A percentile compares a stretch with the other conserved stretches of the same genome.
Evolutionary conservation across 2,329 filamentous ascomycete genomes (phyloP).

Genomic region (Aspergillus persii): DNA sequence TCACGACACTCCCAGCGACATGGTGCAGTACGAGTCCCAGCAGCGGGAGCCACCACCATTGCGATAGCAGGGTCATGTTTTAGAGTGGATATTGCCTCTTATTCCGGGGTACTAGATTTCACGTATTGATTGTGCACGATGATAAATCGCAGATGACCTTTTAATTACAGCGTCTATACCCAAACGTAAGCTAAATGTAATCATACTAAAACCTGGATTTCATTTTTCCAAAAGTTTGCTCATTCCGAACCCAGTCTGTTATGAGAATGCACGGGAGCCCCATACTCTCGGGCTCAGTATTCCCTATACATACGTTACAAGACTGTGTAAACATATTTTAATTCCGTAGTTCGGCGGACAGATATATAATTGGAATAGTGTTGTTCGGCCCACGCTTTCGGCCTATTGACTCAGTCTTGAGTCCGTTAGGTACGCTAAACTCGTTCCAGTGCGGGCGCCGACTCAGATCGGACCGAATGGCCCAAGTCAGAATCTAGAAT

Average conservation of each 20-base stretch:
- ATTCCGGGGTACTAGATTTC: not conserved
- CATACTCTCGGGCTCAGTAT: not conserved
- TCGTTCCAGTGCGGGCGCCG: not conserved
- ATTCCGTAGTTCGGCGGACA: not conserved
- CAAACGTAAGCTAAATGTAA: not conserved
- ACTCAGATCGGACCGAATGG: constrained; percentile 1
- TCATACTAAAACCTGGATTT: not conserved
- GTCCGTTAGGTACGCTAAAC: constrained; percentile 1
- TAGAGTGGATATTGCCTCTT: not conserved
- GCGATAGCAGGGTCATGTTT: not conserved
- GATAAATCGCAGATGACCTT: not conserved
- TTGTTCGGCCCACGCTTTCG: not conserved
- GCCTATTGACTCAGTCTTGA: not conserved
- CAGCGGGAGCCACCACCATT: not conserved
- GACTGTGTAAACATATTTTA: not conserved
- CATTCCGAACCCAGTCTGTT: not conserved
- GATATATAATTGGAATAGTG: not conserved
- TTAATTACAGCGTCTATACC: constrained; percentile 1
- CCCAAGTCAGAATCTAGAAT: constrained; percentile 2
- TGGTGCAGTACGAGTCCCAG: not conserved
- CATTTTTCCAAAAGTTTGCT: not conserved
- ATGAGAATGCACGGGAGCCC: not conserved
- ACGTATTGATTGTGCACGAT: not conserved
- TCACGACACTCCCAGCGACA: not conserved
- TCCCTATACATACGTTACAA: constrained; percentile 1